Evolutionary conservation across 2,329 filamentous ascomycete genomes (phyloP).

Genomic region (Pseudodiploospora longispora): DNA sequence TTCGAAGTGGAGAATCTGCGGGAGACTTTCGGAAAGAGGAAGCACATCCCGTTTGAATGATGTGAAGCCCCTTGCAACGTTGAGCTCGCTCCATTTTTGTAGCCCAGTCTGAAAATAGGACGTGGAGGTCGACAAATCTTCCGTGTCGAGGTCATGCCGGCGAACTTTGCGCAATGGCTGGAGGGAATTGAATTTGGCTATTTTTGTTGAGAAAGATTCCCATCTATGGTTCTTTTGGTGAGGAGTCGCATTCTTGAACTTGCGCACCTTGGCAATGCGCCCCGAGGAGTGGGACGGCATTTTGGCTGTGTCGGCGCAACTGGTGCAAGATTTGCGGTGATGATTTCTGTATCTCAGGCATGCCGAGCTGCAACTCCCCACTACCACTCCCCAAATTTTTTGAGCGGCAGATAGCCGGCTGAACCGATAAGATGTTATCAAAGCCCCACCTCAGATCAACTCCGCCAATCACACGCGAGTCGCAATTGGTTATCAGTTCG

Average conservation of each 20-base stretch:
- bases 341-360: slow-evolving; percentile 13
- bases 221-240: slow-evolving; percentile 81
- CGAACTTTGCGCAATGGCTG: slow-evolving; percentile 88
- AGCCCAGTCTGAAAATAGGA: slow-evolving; percentile 81
- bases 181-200: slow-evolving; percentile 79
- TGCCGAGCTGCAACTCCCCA: slow-evolving; percentile 18
- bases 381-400: slow-evolving; percentile 25
- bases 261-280: slow-evolving; percentile 60
- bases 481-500: slow-evolving; percentile 26
- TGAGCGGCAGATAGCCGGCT: slow-evolving; percentile 23
- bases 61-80: slow-evolving; percentile 74
- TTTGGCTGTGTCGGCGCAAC: slow-evolving; percentile 27
- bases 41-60: slow-evolving; percentile 67
- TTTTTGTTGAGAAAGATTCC: slow-evolving; percentile 84
- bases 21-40: slow-evolving; percentile 78
- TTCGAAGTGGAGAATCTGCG: slow-evolving; percentile 87
- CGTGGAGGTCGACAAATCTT: slow-evolving; percentile 66
- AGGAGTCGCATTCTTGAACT: slow-evolving; percentile 60
- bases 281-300: slow-evolving; percentile 58
- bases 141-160: slow-evolving; percentile 72
- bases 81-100: slow-evolving; percentile 85
- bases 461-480: slow-evolving; percentile 22
- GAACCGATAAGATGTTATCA: slow-evolving; percentile 26
- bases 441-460: slow-evolving; percentile 2
- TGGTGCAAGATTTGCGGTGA: slow-evolving; percentile 16